A percentile compares a stretch with the other conserved stretches of the same genome.
Conservation (phyloP, 257 asterid genomes). For the Penstemon barbatus region DNA sequence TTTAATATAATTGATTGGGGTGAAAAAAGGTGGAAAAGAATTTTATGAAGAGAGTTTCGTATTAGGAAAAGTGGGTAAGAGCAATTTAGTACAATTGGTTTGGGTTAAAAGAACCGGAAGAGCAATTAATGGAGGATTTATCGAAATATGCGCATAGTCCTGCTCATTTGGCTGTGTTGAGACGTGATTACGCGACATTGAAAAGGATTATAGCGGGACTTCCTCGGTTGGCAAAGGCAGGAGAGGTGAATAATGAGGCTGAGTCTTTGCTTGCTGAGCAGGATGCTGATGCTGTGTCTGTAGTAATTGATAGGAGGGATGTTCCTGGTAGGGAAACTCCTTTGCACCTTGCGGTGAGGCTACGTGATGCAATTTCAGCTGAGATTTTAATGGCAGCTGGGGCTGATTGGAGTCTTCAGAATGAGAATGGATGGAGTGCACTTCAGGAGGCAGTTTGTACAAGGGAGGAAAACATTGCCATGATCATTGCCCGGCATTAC, state of each 20-base stretch:
- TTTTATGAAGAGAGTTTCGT: slow-evolving; percentile 46
- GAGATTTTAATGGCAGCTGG: slow-evolving; percentile 99
- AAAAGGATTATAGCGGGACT: slow-evolving; percentile 67
- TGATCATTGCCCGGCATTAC: slow-evolving; percentile 93
- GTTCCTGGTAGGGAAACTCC: slow-evolving; percentile 99
- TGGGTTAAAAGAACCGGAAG: slow-evolving; percentile 30
- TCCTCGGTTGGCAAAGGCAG: slow-evolving; percentile 82
- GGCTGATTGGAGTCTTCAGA: slow-evolving; percentile 99
- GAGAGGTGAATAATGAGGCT: slow-evolving; percentile 79
- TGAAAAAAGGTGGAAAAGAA: slow-evolving; percentile 27
- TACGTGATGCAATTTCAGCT: slow-evolving; percentile 74
- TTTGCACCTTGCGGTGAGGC: slow-evolving; percentile 84
- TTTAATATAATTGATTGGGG: slow-evolving; percentile 33
- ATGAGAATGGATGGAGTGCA: slow-evolving; percentile 98
- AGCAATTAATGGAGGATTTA: slow-evolving; percentile 71
- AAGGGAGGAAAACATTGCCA: slow-evolving; percentile 88
- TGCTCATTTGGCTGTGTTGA: slow-evolving; percentile 79
- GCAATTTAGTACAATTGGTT: slow-evolving; percentile 32
- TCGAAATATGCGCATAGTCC: slow-evolving; percentile 82
- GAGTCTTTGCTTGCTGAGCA: slow-evolving; percentile 85
- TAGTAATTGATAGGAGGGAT: slow-evolving; percentile 85
- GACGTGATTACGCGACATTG: slow-evolving; percentile 62
- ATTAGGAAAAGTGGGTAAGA: slow-evolving; percentile 28
- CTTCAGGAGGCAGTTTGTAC: slow-evolving; percentile 99
- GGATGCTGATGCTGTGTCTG: slow-evolving; percentile 76